phyloP scores from a whole-genome alignment of 306 rosid genomes.

The Glycyrrhiza uralensis region DNA sequence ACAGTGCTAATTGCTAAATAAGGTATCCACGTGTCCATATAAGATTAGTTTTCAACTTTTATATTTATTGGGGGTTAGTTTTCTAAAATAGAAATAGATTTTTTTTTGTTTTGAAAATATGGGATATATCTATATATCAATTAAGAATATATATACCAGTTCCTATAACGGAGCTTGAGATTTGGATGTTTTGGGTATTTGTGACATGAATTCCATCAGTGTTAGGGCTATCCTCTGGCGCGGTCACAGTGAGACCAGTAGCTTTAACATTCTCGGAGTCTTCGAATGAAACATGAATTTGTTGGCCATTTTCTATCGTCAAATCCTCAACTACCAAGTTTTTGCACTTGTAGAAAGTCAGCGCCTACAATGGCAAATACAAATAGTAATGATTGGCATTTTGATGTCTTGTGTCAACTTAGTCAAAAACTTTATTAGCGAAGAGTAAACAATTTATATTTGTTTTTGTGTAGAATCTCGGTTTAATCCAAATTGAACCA shows the following conservation, averaged over 20 bases:
- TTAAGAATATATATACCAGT: conserved; percentile 39
- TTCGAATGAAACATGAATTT: conserved; percentile 55
- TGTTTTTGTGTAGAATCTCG: no score
- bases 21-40: no score
- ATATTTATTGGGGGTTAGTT: no score
- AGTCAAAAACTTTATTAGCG: no score
- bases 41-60: no score
- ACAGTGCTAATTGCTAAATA: no score
- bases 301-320: conserved; percentile 47
- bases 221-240: conserved; percentile 66
- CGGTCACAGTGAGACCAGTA: conserved; percentile 44
- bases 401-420: no score
- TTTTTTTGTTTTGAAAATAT: neutral
- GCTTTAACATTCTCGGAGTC: conserved; percentile 34
- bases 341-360: conserved; percentile 46
- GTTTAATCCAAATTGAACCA: no score
- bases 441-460: no score
- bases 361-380: conserved; percentile 48
- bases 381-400: no score
- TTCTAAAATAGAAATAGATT: no score
- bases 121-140: no score
- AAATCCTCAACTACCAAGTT: conserved; percentile 40
- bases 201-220: conserved; percentile 80
- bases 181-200: conserved; percentile 43
- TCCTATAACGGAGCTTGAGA: conserved; percentile 43